phyloP scores from a whole-genome alignment of 2,329 filamentous ascomycete species.

The Pezicula rhizophila region DNA sequence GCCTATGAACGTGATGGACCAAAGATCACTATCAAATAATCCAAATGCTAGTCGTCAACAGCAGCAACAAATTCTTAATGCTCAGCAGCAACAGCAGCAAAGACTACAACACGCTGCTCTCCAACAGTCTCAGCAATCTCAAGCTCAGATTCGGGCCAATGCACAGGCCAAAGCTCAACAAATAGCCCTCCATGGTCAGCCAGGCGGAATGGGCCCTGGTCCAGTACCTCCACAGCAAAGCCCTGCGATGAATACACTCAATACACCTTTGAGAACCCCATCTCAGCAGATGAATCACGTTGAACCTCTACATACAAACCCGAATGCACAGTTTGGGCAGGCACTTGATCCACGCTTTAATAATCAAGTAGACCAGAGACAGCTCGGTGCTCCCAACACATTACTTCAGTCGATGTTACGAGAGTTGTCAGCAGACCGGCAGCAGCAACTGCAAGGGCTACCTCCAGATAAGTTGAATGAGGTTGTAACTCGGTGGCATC shows the following conservation, averaged over 20 bases:
- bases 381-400: constrained; percentile 29
- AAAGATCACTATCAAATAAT: constrained; percentile 16
- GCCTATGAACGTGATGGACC: constrained; percentile 22
- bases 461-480: constrained; percentile 47
- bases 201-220: constrained; percentile 42
- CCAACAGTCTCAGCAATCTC: constrained; percentile 20
- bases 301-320: constrained; percentile 32
- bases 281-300: constrained; percentile 21
- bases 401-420: constrained; percentile 33
- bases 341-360: constrained; percentile 47
- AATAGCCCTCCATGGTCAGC: constrained; percentile 46
- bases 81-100: constrained; percentile 14
- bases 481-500: constrained; percentile 44
- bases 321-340: constrained; percentile 43
- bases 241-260: constrained; percentile 51
- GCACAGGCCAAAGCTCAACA: constrained; percentile 37
- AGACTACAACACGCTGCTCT: constrained; percentile 15
- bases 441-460: constrained; percentile 36
- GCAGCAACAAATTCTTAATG: constrained; percentile 18
- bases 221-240: constrained; percentile 49
- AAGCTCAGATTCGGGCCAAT: constrained; percentile 20
- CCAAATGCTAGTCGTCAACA: constrained; percentile 20
- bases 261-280: constrained; percentile 41
- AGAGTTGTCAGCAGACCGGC: constrained; percentile 41
- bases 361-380: constrained; percentile 41